Evolutionary conservation across 768 basidiomycete species (phyloP).

Genomic region (Trametes maxima): DNA sequence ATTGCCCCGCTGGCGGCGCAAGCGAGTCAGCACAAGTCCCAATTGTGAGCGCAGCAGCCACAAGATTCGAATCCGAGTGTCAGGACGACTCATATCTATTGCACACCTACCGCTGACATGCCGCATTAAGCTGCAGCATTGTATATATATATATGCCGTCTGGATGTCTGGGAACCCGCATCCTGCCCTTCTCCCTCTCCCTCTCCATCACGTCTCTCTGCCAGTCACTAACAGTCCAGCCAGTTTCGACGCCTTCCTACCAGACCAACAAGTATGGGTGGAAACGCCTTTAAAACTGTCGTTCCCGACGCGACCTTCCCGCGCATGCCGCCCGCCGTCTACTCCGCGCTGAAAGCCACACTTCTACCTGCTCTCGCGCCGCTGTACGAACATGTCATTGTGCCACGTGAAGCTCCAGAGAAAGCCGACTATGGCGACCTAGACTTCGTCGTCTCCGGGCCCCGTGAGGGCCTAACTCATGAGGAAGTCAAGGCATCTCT

Average conservation of each 20-base stretch:
- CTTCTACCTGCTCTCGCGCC: conserved; percentile 43
- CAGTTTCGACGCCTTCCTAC: background rate
- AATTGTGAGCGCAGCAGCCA: no score
- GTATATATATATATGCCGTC: no score
- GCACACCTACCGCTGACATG: no score
- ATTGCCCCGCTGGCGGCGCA: no score
- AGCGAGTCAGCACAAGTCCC: no score
- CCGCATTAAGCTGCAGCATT: no score
- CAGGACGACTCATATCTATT: no score
- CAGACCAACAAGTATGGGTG: conserved; percentile 53
- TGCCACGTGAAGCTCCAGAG: conserved; percentile 65
- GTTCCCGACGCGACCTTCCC: conserved; percentile 54
- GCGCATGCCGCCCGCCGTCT: conserved; percentile 59
- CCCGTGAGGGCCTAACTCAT: conserved; percentile 31
- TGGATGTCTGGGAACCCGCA: no score
- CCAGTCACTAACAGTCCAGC: background rate
- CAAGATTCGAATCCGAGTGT: no score
- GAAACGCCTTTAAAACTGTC: conserved; percentile 60
- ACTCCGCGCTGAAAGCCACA: conserved; percentile 51
- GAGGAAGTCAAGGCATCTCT: conserved; percentile 40
- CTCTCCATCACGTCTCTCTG: background rate
- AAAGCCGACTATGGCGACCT: conserved; percentile 71
- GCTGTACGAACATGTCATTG: conserved; percentile 53
- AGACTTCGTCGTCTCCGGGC: conserved; percentile 63
- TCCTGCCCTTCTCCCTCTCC: no score